Percentiles rank a stretch among this genome's conserved stretches.
Evolutionary conservation across 352 stramenopile genomes (phyloP).

Genomic region (Phytophthora meadii): DNA sequence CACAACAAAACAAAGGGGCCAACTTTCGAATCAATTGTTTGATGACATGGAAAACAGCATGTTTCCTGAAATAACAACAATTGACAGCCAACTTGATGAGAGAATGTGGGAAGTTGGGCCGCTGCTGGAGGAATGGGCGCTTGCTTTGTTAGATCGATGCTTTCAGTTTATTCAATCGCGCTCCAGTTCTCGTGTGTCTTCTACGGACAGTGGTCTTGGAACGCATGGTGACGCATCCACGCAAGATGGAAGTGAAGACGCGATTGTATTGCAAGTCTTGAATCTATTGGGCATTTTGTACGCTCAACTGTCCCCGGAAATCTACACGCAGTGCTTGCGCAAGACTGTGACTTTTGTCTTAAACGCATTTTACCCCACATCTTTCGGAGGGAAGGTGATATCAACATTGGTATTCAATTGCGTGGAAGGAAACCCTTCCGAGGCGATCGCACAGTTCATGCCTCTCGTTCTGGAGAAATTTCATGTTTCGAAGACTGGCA

Average conservation of each 20-base stretch:
- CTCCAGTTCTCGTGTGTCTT: constrained; percentile 40
- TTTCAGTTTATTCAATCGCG: constrained; percentile 72
- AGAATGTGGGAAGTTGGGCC: constrained; percentile 66
- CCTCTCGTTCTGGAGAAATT: constrained; percentile 58
- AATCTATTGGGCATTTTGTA: constrained; percentile 72
- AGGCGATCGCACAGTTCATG: constrained; percentile 54
- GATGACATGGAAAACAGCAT: constrained; percentile 50
- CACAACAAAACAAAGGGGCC: constrained; percentile 44
- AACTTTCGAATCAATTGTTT: constrained; percentile 44
- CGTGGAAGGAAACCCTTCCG: constrained; percentile 48
- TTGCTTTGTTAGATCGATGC: constrained; percentile 68
- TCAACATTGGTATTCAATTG: constrained; percentile 60
- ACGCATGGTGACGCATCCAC: constrained; percentile 24
- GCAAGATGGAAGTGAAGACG: constrained; percentile 47
- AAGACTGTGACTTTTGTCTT: constrained; percentile 65
- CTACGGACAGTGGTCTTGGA: constrained; percentile 15
- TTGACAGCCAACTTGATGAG: constrained; percentile 47
- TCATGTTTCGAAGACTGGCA: constrained; percentile 37
- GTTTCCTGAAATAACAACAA: constrained; percentile 44
- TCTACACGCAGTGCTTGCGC: constrained; percentile 60
- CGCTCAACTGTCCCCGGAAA: constrained; percentile 62
- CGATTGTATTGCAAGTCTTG: constrained; percentile 61
- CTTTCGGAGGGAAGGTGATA: constrained; percentile 69
- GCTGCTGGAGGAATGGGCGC: constrained; percentile 71
- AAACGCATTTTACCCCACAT: constrained; percentile 67